Evolutionary conservation across 768 basidiomycete species (phyloP), one percentile per base, ranked within the genome.

Genomic region (Mycena maculata): DNA sequence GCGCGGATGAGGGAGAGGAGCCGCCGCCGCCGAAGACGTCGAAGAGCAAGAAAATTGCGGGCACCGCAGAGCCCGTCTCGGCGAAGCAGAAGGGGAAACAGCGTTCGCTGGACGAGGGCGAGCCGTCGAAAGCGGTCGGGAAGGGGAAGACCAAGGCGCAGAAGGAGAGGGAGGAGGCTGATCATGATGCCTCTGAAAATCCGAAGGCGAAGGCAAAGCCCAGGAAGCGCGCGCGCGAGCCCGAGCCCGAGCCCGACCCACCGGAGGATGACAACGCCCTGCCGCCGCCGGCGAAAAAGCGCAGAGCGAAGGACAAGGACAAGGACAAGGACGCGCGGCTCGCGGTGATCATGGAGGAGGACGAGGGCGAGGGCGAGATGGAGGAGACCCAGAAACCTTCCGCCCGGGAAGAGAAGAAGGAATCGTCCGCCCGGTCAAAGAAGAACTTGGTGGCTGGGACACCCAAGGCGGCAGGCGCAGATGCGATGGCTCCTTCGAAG

Each of bases 291-390:
- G 55, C 23, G 0, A 67, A 56, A 33, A 49, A 41, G 49, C 60
- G 41, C 6, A 67, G 3, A n/a, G 16, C 38, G 9, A 53, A 63
- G 20, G 38, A n/a, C n/a, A n/a, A 61, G 18, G 22, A 23, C 36
- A 39, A 48, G 8, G 45, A 13, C 54, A 38, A 18, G 39, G 20
- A 15, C 38, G 27, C 61, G 54, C 53, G 52, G 31, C 63, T 69
- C 47, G 63, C 56, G 60, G 64, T 23, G 36, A 66, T 63, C 16
- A 18, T 25, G 30, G 69, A 65, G 52, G 69, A 70, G 41, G 69
- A 69, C 38, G 63, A 65, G 27, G 62, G 67, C 10, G 69, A 62
- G 58, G n/a, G n/a, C n/a, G 49, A 42, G 28, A 53, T 42, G 38
- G 42, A 59, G 50, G 54, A 45, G 39, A 56, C 30, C 27, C 62